Evolutionary conservation across 176 grass and related monocot genomes (phyloP).

Genomic region (Triticum dicoccoides): DNA sequence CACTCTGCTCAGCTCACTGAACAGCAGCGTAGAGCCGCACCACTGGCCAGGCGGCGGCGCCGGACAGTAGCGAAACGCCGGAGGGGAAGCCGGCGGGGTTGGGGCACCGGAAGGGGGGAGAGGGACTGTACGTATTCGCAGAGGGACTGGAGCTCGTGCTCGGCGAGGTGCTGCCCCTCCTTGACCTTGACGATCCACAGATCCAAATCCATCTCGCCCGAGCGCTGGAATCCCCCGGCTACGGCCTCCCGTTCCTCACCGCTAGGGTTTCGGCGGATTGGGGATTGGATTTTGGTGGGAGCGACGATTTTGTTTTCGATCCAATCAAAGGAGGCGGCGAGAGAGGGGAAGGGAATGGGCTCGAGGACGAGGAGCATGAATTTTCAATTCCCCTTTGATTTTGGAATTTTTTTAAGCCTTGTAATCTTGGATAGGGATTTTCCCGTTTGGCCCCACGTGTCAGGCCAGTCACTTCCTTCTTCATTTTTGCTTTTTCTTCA

Average conservation of each 20-base stretch:
- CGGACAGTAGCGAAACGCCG: too few relatives aligned
- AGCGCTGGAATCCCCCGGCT: neutral
- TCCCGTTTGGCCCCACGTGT: neutral
- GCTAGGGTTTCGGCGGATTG: neutral
- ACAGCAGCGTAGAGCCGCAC: neutral
- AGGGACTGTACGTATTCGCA: constrained; percentile 82
- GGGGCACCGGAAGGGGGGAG: neutral
- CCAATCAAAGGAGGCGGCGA: neutral
- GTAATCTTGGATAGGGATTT: neutral
- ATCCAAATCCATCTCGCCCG: constrained; percentile 82
- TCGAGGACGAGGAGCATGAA: neutral
- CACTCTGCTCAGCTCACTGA: neutral
- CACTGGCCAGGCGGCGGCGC: neutral
- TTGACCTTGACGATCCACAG: constrained; percentile 99
- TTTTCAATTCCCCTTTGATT: neutral
- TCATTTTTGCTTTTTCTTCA: too few relatives aligned
- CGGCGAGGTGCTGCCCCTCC: constrained; percentile 89
- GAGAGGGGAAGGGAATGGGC: neutral
- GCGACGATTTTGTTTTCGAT: neutral
- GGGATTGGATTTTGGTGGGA: neutral
- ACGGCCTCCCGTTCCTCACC: neutral
- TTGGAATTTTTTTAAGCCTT: neutral
- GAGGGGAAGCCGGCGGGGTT: neutral
- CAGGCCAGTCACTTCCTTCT: neutral
- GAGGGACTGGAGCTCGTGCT: constrained; percentile 97